phyloP scores from a whole-genome alignment of 345 rosid genomes.

The Sapria himalayana region DNA sequence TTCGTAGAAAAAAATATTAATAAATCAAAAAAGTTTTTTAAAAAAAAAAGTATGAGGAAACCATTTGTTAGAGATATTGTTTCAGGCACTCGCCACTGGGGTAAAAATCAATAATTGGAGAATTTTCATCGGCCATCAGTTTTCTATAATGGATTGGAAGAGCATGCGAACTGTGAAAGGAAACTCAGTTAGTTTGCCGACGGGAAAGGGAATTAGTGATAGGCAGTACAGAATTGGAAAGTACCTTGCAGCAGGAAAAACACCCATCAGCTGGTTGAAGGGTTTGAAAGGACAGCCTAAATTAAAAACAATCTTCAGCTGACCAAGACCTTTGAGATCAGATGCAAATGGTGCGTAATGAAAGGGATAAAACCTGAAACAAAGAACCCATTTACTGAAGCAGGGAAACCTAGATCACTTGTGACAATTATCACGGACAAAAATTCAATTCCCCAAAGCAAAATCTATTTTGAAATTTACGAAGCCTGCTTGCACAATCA shows the following conservation, averaged over 20 bases:
- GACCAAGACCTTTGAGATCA: constrained; percentile 61
- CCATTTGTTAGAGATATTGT: no score
- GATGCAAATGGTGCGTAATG: constrained; percentile 99
- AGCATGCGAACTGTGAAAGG: constrained; percentile 63
- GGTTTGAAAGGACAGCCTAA: constrained; percentile 76
- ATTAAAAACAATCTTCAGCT: constrained; percentile 48
- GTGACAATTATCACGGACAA: neutral
- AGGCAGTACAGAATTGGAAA: constrained; percentile 2
- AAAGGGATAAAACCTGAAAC: constrained; percentile 81
- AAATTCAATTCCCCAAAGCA: neutral
- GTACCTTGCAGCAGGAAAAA: constrained; percentile 91
- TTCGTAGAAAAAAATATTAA: constrained; percentile 12
- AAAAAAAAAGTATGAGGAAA: no score
- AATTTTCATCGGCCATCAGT: constrained; percentile 71
- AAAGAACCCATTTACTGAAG: neutral
- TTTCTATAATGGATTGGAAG: constrained; percentile 59
- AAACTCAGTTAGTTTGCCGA: constrained; percentile 7
- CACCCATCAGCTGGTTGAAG: constrained; percentile 81
- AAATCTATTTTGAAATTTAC: no score
- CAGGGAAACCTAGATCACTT: neutral
- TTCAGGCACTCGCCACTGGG: constrained; percentile 49
- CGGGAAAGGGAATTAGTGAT: neutral
- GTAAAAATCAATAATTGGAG: constrained; percentile 76
- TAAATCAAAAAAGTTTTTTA: no score
- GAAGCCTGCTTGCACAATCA: no score